Conservation (phyloP, 192 early-diverging fungal genomes). For the Physocladia obscura region DNA sequence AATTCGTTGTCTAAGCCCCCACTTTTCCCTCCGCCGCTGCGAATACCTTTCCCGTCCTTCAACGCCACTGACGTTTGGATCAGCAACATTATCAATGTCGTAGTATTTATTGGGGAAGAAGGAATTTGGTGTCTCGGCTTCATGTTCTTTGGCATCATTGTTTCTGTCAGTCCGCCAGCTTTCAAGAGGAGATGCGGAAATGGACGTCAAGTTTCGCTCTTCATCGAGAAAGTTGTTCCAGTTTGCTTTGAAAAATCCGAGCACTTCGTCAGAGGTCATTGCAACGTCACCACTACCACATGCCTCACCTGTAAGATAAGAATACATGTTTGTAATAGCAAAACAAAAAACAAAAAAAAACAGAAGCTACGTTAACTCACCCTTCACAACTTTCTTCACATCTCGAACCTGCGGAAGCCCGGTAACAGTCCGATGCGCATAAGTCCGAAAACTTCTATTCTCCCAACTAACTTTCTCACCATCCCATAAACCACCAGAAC, state of each 20-base stretch:
- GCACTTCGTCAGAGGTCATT: constrained; percentile 12
- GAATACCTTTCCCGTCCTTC: constrained; percentile 1
- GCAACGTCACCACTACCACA: constrained; percentile 9
- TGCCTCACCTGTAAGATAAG: constrained; percentile 3
- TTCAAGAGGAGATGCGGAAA: neutral
- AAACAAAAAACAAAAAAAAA: neutral
- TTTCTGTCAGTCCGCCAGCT: neutral
- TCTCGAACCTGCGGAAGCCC: constrained; percentile 5
- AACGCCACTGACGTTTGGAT: constrained; percentile 6
- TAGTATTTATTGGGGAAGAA: neutral
- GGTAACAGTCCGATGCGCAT: constrained; percentile 17
- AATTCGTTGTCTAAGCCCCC: constrained; percentile 25
- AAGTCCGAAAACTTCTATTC: neutral
- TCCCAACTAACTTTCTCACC: neutral
- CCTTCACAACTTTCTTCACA: constrained; percentile 13
- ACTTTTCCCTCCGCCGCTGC: neutral
- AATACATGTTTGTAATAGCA: neutral
- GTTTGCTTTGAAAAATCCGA: neutral
- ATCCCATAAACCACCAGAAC: neutral
- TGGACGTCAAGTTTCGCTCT: neutral
- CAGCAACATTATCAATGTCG: neutral
- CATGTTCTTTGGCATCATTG: neutral
- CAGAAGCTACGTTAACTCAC: neutral
- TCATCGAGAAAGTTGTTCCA: constrained; percentile 22
- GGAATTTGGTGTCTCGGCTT: neutral